phyloP scores from a whole-genome alignment of 768 basidiomycete species.

The Mycena epipterygia region DNA sequence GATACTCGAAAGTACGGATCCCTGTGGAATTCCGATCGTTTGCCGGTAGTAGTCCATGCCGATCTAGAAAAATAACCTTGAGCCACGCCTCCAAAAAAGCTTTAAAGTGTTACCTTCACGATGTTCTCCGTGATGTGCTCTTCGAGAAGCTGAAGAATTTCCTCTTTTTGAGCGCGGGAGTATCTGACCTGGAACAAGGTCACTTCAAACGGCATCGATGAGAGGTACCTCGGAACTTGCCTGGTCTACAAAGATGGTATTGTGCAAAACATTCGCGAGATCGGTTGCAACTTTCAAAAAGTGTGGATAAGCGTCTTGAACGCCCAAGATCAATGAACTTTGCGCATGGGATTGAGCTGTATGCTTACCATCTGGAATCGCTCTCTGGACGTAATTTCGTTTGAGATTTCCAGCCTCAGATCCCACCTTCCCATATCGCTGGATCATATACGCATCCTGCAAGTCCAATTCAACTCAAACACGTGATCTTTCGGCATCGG shows the following conservation, averaged over 20 bases:
- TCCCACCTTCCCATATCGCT: slow-evolving; percentile 77
- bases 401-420: slow-evolving; percentile 68
- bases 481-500: neutral
- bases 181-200: slow-evolving; percentile 62
- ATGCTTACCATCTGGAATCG: slow-evolving; percentile 72
- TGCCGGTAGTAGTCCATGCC: slow-evolving; percentile 87
- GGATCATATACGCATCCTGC: slow-evolving; percentile 81
- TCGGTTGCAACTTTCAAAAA: slow-evolving; percentile 80
- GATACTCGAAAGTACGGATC: slow-evolving; percentile 94
- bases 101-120: slow-evolving; percentile 73
- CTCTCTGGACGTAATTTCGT: slow-evolving; percentile 70
- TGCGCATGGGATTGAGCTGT: neutral
- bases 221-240: slow-evolving; percentile 50
- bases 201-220: neutral
- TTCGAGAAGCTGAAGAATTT: slow-evolving; percentile 80
- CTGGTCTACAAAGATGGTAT: slow-evolving; percentile 91
- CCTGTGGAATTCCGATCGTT: slow-evolving; percentile 96
- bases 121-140: slow-evolving; percentile 95
- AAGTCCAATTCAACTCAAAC: slow-evolving; percentile 7
- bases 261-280: slow-evolving; percentile 74
- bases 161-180: slow-evolving; percentile 62
- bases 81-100: neutral
- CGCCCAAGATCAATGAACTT: neutral
- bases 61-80: slow-evolving; percentile 64
- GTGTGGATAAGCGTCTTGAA: slow-evolving; percentile 78